Evolutionary conservation across 495 filamentous ascomycete species (phyloP), one percentile per base, ranked within the genome.

Genomic region (Talaromyces proteolyticus): DNA sequence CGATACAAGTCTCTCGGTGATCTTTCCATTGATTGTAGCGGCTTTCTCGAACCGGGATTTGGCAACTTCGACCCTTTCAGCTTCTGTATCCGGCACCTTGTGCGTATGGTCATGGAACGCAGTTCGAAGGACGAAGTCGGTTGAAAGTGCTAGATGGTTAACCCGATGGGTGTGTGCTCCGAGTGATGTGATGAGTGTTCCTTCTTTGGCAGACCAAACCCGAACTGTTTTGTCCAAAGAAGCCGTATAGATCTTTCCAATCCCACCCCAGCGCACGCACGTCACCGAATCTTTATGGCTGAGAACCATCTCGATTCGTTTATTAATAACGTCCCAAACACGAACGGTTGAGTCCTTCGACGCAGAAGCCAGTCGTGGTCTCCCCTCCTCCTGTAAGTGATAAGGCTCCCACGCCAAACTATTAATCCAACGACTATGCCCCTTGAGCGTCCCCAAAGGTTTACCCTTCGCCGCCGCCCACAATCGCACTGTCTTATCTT

Each of bases 221-320:
- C 93, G 93, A 53, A 99, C 80, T 4, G 87, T 87, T 70, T 91
- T 91, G 67, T 99, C 94, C 60, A 95, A 90, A n/a, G 88, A 91
- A 24, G 83, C 77, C 7, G 87, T 89, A 65, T 94, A 95, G 44
- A 99, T 88, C 48, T 81, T 74, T 3, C 89, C 90, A 0, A 78
- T 86, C 1, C 94, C 94, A 29, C 94, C 94, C 94, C 94, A 99
- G 61, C 85, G 84, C 20, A 97, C 91, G 61, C 90, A 96, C 25
- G 84, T 88, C 2, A 96, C 87, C 6, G 85, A 87, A 6, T 79
- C 83, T 63, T 91, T 92, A 69, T 99, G 94, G 11, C 91, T 91
- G 21, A 97, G 73, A 3, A 89, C 85, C 51, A 85, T 77, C 50
- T 96, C 90, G 3, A 86, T 91, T 18, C 80, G 77, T 42, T 87